Evolutionary conservation across 805 yeast species (phyloP).

Genomic region (Saccharomyces eubayanus): DNA sequence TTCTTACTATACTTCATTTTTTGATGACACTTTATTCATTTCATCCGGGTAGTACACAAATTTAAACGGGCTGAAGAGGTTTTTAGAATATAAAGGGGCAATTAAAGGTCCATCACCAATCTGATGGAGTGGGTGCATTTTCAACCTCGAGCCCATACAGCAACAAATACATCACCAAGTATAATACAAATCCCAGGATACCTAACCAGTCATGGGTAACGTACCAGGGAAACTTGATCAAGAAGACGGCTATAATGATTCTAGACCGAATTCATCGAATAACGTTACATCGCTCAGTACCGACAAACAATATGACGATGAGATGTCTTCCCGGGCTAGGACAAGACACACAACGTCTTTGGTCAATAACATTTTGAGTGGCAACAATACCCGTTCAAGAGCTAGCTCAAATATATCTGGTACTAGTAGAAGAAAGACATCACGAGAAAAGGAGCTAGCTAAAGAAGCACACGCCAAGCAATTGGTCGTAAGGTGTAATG

Average conservation of each 20-base stretch:
- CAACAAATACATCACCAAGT: background rate
- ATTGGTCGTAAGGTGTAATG: conserved; percentile 52
- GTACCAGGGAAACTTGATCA: conserved; percentile 39
- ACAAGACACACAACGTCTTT: conserved; percentile 22
- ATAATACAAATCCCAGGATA: background rate
- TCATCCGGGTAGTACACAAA: background rate
- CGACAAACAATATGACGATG: conserved; percentile 4
- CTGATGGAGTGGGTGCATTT: background rate
- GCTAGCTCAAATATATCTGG: conserved; percentile 15
- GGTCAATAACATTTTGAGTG: conserved; percentile 18
- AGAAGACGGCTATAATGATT: conserved; percentile 15
- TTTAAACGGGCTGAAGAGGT: background rate
- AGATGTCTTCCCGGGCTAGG: conserved; percentile 7
- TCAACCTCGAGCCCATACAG: background rate
- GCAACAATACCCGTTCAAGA: conserved; percentile 18
- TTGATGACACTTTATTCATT: background rate
- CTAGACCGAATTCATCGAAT: conserved; percentile 9
- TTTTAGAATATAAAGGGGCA: background rate
- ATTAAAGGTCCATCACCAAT: background rate
- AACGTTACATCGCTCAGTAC: conserved; percentile 6
- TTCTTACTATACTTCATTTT: background rate
- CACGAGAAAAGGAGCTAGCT: conserved; percentile 47
- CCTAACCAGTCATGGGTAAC: conserved; percentile 35
- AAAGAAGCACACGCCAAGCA: conserved; percentile 49
- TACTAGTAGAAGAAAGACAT: conserved; percentile 31